Conservation (phyloP, 2,329 filamentous ascomycete genomes). For the Elsinoe fawcettii region DNA sequence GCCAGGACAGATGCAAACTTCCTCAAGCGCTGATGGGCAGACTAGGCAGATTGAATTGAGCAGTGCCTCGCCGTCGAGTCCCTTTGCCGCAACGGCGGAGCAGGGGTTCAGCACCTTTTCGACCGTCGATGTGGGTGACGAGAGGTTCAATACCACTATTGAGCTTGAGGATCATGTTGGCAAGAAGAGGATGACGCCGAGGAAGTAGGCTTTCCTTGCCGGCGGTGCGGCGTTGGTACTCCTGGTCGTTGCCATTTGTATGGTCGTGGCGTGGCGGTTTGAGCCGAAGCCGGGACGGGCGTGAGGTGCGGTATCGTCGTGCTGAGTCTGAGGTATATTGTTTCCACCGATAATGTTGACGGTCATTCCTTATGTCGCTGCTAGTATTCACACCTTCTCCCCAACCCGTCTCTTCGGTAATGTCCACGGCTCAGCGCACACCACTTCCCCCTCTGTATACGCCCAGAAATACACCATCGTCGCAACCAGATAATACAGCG, state of each 20-base stretch:
- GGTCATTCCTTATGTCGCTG: background rate
- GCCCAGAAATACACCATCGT: slow-evolving; percentile 92
- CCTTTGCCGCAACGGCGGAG: background rate
- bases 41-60: background rate
- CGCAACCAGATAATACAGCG: slow-evolving; percentile 82
- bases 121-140: background rate
- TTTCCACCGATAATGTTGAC: background rate
- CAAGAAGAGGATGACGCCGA: background rate
- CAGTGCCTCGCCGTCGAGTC: background rate
- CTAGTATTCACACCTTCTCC: slow-evolving; percentile 1
- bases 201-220: slow-evolving; percentile 7
- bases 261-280: slow-evolving; percentile 7
- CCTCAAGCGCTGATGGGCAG: background rate
- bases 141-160: background rate
- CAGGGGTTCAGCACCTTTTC: slow-evolving; percentile 2
- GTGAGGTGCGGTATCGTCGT: background rate
- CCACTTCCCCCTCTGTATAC: slow-evolving; percentile 92
- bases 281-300: background rate
- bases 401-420: slow-evolving; percentile 35
- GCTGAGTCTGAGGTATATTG: background rate
- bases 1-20: background rate
- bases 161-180: background rate
- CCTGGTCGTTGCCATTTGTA: background rate
- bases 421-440: slow-evolving; percentile 45
- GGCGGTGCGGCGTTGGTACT: background rate